These are phyloP conservation scores for Vitis amurensis DNA, from an alignment of 164 flowering plant species.

Conservation along the genomic window DNA sequence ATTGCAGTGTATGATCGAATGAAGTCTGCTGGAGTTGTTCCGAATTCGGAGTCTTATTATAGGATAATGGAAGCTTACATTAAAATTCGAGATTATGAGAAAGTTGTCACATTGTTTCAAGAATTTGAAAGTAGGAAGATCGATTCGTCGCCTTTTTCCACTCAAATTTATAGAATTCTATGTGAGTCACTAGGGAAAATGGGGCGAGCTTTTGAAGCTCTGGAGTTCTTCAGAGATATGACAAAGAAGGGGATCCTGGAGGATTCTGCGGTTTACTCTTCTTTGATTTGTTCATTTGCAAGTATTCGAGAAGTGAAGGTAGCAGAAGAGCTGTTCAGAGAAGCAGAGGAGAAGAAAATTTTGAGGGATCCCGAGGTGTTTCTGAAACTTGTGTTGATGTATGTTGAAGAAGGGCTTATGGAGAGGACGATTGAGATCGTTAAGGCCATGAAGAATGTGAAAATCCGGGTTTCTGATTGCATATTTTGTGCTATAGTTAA, in stretches of 20 bases:
- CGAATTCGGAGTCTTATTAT: slow-evolving; percentile 44
- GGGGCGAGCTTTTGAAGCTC: slow-evolving; percentile 58
- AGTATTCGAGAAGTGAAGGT: slow-evolving; percentile 41
- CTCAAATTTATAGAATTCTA: slow-evolving; percentile 41
- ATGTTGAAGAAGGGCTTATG: slow-evolving; percentile 55
- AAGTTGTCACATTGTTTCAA: slow-evolving; percentile 44
- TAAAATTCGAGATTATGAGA: slow-evolving; percentile 39
- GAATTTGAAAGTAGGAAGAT: slow-evolving; percentile 38
- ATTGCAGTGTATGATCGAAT: slow-evolving; percentile 38
- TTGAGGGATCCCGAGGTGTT: slow-evolving; percentile 61
- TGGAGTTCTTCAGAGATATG: slow-evolving; percentile 52
- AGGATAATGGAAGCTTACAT: slow-evolving; percentile 62
- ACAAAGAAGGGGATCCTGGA: slow-evolving; percentile 33
- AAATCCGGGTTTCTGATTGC: slow-evolving; percentile 61
- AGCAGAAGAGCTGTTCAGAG: slow-evolving; percentile 56
- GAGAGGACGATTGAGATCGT: slow-evolving; percentile 59
- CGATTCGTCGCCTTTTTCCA: slow-evolving; percentile 2
- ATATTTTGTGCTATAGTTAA: slow-evolving; percentile 65
- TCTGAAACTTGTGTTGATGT: slow-evolving; percentile 66
- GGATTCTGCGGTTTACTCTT: slow-evolving; percentile 44
- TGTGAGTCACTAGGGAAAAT: slow-evolving; percentile 59
- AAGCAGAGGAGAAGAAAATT: slow-evolving; percentile 52
- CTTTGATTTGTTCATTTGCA: slow-evolving; percentile 60
- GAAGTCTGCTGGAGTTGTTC: slow-evolving; percentile 33
- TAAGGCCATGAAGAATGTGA: slow-evolving; percentile 35